A percentile compares a stretch with the other conserved stretches of the same genome.
These are phyloP conservation scores for Fusarium chaquense DNA, from an alignment of 2,329 filamentous ascomycete species.

Conservation along the genomic window DNA sequence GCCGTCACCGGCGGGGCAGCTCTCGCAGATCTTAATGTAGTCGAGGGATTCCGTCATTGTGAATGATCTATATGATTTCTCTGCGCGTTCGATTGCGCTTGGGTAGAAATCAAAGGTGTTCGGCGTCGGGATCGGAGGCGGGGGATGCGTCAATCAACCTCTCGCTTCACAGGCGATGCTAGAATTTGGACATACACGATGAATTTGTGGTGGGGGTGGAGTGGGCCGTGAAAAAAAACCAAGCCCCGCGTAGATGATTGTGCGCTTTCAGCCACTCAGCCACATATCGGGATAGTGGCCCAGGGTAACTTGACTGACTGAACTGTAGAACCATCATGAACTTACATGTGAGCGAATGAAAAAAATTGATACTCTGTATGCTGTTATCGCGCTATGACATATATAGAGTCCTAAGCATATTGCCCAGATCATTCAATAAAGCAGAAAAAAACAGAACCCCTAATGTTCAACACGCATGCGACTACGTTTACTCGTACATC, in stretches of 20 bases:
- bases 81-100: constrained; percentile 30
- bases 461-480: neutral
- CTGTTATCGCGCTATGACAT: neutral
- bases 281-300: constrained; percentile 17
- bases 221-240: constrained; percentile 50
- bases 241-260: constrained; percentile 48
- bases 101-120: constrained; percentile 19
- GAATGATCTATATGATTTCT: constrained; percentile 24
- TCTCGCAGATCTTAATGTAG: constrained; percentile 73
- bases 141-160: constrained; percentile 43
- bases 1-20: constrained; percentile 78
- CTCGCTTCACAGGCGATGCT: constrained; percentile 44
- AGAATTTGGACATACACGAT: constrained; percentile 52
- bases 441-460: neutral
- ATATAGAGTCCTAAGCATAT: neutral
- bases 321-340: neutral
- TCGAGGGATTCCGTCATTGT: constrained; percentile 68
- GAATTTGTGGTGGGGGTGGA: constrained; percentile 60
- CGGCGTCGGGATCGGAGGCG: constrained; percentile 35
- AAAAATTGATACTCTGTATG: neutral
- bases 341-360: neutral
- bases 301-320: constrained; percentile 24
- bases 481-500: constrained; percentile 16
- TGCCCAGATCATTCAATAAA: neutral
- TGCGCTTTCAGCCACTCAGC: constrained; percentile 45